These are phyloP conservation scores for Cryptococcus hybrid DNA, from an alignment of 1,284 basidiomycete species.

Conservation along the genomic window DNA sequence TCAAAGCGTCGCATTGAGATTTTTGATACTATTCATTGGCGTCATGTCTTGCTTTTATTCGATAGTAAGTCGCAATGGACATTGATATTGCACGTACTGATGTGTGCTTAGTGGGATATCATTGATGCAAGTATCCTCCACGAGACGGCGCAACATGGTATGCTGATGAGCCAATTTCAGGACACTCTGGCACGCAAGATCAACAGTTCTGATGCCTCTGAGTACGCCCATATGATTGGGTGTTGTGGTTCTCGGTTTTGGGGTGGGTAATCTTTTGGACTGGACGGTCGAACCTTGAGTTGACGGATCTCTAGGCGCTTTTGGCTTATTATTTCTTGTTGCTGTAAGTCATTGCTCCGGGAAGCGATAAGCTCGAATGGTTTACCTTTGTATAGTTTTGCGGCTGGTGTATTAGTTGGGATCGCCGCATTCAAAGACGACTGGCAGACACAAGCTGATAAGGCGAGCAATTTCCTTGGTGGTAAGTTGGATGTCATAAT, in stretches of 20 bases:
- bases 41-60: constrained; percentile 87
- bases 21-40: constrained; percentile 86
- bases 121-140: constrained; percentile 56
- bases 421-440: constrained; percentile 77
- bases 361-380: not conserved
- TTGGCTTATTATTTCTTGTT: constrained; percentile 78
- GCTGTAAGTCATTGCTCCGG: constrained; percentile 50
- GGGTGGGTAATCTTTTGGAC: constrained; percentile 36
- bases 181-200: constrained; percentile 89
- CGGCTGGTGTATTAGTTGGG: constrained; percentile 75
- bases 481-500: constrained; percentile 22
- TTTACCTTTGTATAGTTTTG: constrained; percentile 56
- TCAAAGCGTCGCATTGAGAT: constrained; percentile 57
- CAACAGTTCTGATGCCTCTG: constrained; percentile 86
- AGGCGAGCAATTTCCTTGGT: constrained; percentile 42
- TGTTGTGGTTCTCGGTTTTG: constrained; percentile 53
- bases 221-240: constrained; percentile 83
- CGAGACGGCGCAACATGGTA: not conserved
- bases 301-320: constrained; percentile 60
- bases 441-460: constrained; percentile 32
- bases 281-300: too few species aligned
- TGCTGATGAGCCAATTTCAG: constrained; percentile 8
- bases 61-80: constrained; percentile 30
- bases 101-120: constrained; percentile 72
- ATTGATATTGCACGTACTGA: not conserved